Evolutionary conservation across 1,284 basidiomycete genomes (phyloP).

Genomic region (Tremellales sp.): DNA sequence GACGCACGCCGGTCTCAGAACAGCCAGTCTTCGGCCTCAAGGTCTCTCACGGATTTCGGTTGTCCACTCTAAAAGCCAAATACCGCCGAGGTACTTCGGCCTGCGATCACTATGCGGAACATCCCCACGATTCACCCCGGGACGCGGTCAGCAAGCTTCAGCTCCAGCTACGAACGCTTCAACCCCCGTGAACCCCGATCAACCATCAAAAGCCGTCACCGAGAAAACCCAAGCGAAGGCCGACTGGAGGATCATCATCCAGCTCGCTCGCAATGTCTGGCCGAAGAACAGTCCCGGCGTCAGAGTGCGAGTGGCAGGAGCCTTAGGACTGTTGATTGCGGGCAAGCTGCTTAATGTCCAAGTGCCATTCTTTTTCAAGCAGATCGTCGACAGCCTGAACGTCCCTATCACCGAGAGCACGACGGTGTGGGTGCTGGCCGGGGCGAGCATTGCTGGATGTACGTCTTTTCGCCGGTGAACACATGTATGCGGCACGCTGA

Average conservation of each 20-base stretch:
- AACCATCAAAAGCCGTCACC: not conserved
- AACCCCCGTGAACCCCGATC: not conserved
- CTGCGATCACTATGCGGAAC: no score
- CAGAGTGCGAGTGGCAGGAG: conserved; percentile 72
- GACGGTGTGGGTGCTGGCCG: conserved; percentile 87
- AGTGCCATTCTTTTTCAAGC: conserved; percentile 93
- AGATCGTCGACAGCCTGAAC: conserved; percentile 83
- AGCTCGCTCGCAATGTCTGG: conserved; percentile 57
- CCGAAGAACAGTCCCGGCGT: conserved; percentile 54
- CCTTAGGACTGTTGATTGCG: conserved; percentile 72
- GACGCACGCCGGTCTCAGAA: no score
- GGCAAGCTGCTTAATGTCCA: conserved; percentile 97
- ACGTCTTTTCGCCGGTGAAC: conserved; percentile 48
- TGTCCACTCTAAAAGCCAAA: no score
- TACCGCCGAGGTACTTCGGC: no score
- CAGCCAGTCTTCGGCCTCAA: no score
- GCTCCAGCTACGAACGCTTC: no score
- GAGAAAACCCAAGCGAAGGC: conserved; percentile 29
- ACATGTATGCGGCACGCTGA: not conserved
- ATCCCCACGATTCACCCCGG: no score
- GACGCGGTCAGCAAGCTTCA: no score
- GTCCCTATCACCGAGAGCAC: conserved; percentile 71
- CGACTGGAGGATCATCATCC: conserved; percentile 56
- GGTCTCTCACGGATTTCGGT: no score
- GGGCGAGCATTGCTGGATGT: conserved; percentile 87